Conservation (phyloP, 208 protist species). For the Trypanosoma avium region DNA sequence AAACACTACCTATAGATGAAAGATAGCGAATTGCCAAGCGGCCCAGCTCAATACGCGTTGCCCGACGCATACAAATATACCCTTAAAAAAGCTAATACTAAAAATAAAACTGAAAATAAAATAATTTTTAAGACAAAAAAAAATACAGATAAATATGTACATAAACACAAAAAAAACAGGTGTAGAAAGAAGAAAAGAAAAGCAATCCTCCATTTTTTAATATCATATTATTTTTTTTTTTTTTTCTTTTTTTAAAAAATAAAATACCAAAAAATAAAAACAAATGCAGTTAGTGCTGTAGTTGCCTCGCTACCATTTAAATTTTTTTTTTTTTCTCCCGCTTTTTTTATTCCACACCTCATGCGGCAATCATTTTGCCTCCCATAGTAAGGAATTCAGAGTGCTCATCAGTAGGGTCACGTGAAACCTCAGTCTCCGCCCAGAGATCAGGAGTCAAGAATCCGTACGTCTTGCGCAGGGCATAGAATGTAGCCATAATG, state of each 20-base stretch:
- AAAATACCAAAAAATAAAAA: constrained; percentile 20
- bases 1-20: background rate
- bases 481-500: constrained; percentile 98
- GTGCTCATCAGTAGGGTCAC: constrained; percentile 94
- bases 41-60: background rate
- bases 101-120: constrained; percentile 16
- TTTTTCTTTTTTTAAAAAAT: background rate
- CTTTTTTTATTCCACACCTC: no score
- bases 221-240: background rate
- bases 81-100: background rate
- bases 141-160: background rate
- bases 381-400: constrained; percentile 79
- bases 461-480: constrained; percentile 96
- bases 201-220: background rate
- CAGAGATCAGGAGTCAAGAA: constrained; percentile 99
- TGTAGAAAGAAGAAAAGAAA: constrained; percentile 20
- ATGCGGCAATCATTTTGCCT: constrained; percentile 29
- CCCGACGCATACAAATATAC: background rate
- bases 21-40: background rate
- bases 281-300: constrained; percentile 21
- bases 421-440: constrained; percentile 83
- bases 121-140: background rate
- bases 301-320: background rate
- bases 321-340: no score
- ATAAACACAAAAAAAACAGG: background rate